These are phyloP conservation scores for Silybum marianum DNA, from an alignment of 129 eudicot genomes.

Conservation along the genomic window DNA sequence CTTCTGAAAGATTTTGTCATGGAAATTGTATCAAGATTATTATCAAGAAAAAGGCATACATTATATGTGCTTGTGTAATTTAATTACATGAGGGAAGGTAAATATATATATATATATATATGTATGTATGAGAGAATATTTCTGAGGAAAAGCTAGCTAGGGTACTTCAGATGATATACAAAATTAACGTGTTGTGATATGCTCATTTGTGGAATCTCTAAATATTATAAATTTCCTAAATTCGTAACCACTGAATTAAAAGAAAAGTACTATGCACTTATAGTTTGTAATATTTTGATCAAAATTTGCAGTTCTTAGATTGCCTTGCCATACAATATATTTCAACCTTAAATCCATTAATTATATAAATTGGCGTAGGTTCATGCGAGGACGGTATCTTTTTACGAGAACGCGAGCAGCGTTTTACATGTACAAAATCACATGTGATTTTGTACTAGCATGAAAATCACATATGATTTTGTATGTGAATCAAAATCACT, in stretches of 20 bases:
- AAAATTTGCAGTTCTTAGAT: too few relatives aligned
- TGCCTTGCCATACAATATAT: background rate
- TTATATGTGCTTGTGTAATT: slow-evolving; percentile 17
- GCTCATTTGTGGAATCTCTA: slow-evolving; percentile 24
- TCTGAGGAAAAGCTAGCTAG: slow-evolving; percentile 9
- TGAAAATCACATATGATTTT: too few relatives aligned
- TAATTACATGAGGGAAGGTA: background rate
- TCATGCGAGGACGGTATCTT: too few relatives aligned
- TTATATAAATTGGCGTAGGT: too few relatives aligned
- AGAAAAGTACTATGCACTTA: background rate
- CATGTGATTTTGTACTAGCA: too few relatives aligned
- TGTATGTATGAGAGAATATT: background rate
- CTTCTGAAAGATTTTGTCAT: slow-evolving; percentile 47
- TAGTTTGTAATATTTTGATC: background rate
- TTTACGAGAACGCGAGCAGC: too few relatives aligned
- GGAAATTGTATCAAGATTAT: slow-evolving; percentile 12
- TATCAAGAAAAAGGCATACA: background rate
- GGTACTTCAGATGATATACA: background rate
- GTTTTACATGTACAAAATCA: too few relatives aligned
- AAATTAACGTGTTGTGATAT: background rate
- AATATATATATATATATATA: too few relatives aligned
- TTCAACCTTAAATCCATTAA: background rate
- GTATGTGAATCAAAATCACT: too few relatives aligned
- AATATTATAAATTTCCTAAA: slow-evolving; percentile 21
- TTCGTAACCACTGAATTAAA: background rate